These are phyloP conservation scores for Colletotrichum camelliae DNA, from an alignment of 2,329 filamentous ascomycete genomes.

Conservation along the genomic window DNA sequence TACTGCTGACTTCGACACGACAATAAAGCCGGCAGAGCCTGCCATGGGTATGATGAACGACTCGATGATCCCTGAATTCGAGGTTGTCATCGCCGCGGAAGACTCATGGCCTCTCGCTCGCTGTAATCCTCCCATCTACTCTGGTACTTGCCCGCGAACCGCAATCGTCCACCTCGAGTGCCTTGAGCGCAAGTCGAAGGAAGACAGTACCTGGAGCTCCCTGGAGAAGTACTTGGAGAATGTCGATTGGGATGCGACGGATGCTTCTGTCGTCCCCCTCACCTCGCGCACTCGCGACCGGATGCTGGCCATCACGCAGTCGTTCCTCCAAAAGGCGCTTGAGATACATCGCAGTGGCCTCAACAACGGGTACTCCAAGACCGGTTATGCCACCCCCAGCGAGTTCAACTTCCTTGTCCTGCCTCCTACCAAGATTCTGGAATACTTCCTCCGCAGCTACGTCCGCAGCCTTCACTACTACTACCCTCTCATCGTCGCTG, in stretches of 20 bases:
- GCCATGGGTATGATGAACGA: slow-evolving; percentile 30
- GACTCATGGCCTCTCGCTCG: slow-evolving; percentile 56
- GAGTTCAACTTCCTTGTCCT: slow-evolving; percentile 69
- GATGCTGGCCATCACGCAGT: slow-evolving; percentile 74
- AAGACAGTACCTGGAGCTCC: slow-evolving; percentile 51
- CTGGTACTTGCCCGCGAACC: slow-evolving; percentile 51
- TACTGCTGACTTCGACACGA: slow-evolving; percentile 38
- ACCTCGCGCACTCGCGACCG: slow-evolving; percentile 64
- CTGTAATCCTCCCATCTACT: slow-evolving; percentile 52
- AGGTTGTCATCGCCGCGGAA: slow-evolving; percentile 53
- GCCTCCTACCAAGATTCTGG: slow-evolving; percentile 69
- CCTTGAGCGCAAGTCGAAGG: slow-evolving; percentile 54
- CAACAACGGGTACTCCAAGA: slow-evolving; percentile 42
- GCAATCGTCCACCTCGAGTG: slow-evolving; percentile 57
- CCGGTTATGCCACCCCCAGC: slow-evolving; percentile 49
- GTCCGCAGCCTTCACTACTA: slow-evolving; percentile 70
- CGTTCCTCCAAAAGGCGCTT: slow-evolving; percentile 72
- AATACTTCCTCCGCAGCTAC: slow-evolving; percentile 71
- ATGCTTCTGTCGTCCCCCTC: slow-evolving; percentile 50
- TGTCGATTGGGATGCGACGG: slow-evolving; percentile 38
- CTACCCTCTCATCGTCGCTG: slow-evolving; percentile 66
- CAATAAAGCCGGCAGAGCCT: slow-evolving; percentile 35
- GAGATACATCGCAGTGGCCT: slow-evolving; percentile 67
- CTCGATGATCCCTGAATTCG: slow-evolving; percentile 47
- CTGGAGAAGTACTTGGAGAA: slow-evolving; percentile 47